Base-by-base conservation (phyloP, 2,329 filamentous ascomycete species). In the Colletotrichum endophyticum region DNA sequence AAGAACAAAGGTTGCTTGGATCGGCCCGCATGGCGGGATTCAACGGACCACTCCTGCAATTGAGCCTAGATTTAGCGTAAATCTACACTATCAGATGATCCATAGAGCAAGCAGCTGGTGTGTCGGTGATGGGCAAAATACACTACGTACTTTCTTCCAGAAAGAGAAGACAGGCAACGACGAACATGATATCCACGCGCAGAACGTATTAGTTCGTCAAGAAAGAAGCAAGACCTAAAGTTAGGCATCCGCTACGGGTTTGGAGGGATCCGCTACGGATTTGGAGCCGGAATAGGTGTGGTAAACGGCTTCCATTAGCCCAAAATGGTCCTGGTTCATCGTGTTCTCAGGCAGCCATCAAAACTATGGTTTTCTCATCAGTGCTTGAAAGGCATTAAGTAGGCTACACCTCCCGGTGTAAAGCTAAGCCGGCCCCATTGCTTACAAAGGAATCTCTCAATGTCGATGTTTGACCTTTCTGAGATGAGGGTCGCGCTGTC, bases 351-450 rank as follows among this genome's bases (percentile, higher is more conserved):
- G 5, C 36, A 44, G 5, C 36, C 36, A 11, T 19, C 36, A 11
- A 44, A 44, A 44, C 36, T 6, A 16, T 11, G 16, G 5, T 1
- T 19, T 44, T 9, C 36, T 44, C 5, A 6, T 44, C 36, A 44
- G 16, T 16, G 1, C 16, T 44, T n/a, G 16, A 19, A 19, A 44
- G 36, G 36, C 36, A 11, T n/a, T 44, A 3, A 1, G 36, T 0
- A 19, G 36, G 36, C 36, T 9, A 44, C 36, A 44, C 36, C 1
- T 44, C 16, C 8, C 8, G 36, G 1, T n/a, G 0, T 19, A 44
- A 44, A 11, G 36, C 5, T 19, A 0, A 9, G 1, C n/a, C 16
- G 5, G 5, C 36, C 8, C 16, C 36, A 19, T 19, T 1, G 16
- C 11, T 9, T n/a, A 44, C 16, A 44, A 44, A 11, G 36, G 0